Percentiles rank a stretch among this genome's conserved stretches.
Conservation (phyloP, 768 basidiomycete species). For the Kwoniella mangroviensis region DNA sequence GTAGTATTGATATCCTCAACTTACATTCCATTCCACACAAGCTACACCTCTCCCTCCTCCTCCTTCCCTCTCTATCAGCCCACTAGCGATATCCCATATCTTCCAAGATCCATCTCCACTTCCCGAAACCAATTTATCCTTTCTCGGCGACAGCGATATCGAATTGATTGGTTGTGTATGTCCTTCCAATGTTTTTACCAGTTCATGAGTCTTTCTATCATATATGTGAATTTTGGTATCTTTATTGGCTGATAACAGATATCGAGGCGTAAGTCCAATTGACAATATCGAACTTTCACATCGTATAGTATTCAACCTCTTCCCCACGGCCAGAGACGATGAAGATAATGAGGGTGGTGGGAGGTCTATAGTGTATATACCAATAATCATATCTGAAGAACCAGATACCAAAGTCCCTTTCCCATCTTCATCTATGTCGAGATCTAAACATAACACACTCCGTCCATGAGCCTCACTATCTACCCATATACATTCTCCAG, state of each 20-base stretch:
- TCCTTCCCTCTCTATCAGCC: conserved; percentile 14
- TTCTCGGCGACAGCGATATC: conserved; percentile 23
- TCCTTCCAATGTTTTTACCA: conserved; percentile 13
- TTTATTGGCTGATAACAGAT: conserved; percentile 36
- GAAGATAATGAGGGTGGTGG: background rate
- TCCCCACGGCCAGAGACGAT: background rate
- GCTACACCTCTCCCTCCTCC: conserved; percentile 33
- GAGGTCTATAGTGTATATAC: conserved; percentile 34
- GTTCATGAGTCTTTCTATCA: background rate
- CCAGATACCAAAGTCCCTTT: conserved; percentile 37
- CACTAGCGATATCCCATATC: conserved; percentile 34
- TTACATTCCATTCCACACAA: conserved; percentile 44
- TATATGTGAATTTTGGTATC: conserved; percentile 36
- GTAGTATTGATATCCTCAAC: conserved; percentile 3
- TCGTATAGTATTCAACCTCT: conserved; percentile 16
- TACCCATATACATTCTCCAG: background rate
- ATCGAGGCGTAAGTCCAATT: conserved; percentile 18
- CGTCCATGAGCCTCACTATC: conserved; percentile 34
- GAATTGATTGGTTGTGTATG: conserved; percentile 40
- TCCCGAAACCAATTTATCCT: conserved; percentile 26
- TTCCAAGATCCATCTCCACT: conserved; percentile 37
- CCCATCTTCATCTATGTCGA: conserved; percentile 21
- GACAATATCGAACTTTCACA: conserved; percentile 36
- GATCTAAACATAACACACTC: conserved; percentile 42
- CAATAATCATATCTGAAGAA: conserved; percentile 31